phyloP scores from a whole-genome alignment of 192 early-diverging fungal genomes.

The Coemansia sp. region DNA sequence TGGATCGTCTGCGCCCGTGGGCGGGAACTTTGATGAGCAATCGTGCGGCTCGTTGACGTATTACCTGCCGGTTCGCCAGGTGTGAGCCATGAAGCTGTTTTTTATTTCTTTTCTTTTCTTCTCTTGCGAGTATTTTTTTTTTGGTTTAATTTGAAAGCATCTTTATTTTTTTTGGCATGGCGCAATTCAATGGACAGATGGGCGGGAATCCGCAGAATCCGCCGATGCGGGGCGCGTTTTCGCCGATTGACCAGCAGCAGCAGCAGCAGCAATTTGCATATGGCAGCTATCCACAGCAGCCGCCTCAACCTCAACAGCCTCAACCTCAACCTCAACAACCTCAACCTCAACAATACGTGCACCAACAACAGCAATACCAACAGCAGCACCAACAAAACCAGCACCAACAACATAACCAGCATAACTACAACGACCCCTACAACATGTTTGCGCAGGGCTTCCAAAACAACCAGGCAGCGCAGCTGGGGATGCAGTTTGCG shows the following conservation, averaged over 20 bases:
- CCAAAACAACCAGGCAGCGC: conserved; percentile 69
- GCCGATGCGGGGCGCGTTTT: conserved; percentile 51
- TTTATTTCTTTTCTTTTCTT: conserved; percentile 5
- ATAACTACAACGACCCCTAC: conserved; percentile 20
- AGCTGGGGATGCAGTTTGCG: conserved; percentile 96
- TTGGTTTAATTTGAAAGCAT: background rate
- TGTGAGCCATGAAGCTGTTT: conserved; percentile 10
- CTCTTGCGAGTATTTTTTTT: conserved; percentile 3
- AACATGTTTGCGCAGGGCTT: conserved; percentile 29
- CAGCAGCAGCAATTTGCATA: conserved; percentile 42
- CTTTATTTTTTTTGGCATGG: conserved; percentile 17
- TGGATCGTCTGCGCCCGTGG: conserved; percentile 17
- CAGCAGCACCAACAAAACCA: conserved; percentile 16
- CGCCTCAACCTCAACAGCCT: conserved; percentile 5
- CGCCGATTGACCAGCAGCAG: conserved; percentile 39
- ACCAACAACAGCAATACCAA: background rate
- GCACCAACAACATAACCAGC: background rate
- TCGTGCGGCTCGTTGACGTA: conserved; percentile 50
- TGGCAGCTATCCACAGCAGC: conserved; percentile 11
- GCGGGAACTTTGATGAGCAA: conserved; percentile 30
- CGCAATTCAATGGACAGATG: conserved; percentile 44
- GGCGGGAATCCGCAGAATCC: conserved; percentile 26
- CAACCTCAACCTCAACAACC: conserved; percentile 17
- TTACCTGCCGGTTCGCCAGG: conserved; percentile 44
- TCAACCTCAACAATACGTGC: background rate